Conservation (phyloP, 1,139 yeast species). For the Debaryomyces sp. region DNA sequence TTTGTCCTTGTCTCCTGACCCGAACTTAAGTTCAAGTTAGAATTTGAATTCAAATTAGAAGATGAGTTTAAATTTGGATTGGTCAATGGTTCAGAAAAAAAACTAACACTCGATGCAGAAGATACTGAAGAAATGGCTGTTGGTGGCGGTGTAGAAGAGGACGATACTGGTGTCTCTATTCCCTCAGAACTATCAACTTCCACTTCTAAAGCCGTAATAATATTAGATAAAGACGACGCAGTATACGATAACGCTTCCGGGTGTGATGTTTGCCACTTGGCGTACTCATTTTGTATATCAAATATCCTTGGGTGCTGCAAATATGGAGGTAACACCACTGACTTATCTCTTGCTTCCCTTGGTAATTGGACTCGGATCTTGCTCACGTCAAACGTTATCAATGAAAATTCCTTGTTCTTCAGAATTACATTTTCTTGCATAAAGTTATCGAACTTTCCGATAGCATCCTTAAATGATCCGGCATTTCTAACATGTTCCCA, state of each 20-base stretch:
- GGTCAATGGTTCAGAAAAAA: constrained; percentile 8
- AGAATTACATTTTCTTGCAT: constrained; percentile 47
- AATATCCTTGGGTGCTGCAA: constrained; percentile 76
- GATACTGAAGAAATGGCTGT: constrained; percentile 7
- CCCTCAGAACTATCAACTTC: constrained; percentile 29
- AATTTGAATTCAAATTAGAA: constrained; percentile 1
- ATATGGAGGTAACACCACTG: constrained; percentile 70
- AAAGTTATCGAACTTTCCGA: constrained; percentile 52
- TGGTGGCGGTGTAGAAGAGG: constrained; percentile 9
- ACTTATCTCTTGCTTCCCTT: constrained; percentile 79
- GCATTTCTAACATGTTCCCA: constrained; percentile 67
- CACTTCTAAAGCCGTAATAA: constrained; percentile 63
- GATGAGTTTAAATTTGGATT: constrained; percentile 1
- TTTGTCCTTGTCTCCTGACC: constrained; percentile 16
- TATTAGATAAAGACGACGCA: constrained; percentile 50
- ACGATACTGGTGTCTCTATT: constrained; percentile 6
- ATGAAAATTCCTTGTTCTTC: constrained; percentile 56
- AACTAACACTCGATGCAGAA: constrained; percentile 12
- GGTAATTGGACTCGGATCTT: constrained; percentile 76
- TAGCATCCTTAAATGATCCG: constrained; percentile 61
- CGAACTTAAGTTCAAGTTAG: not conserved
- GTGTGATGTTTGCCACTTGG: constrained; percentile 66
- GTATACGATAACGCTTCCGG: constrained; percentile 63
- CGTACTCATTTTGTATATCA: constrained; percentile 73
- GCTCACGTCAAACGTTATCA: constrained; percentile 69